These are phyloP conservation scores for Eragrostis nindensis DNA, from an alignment of 176 grass and related monocot genomes.

Conservation along the genomic window DNA sequence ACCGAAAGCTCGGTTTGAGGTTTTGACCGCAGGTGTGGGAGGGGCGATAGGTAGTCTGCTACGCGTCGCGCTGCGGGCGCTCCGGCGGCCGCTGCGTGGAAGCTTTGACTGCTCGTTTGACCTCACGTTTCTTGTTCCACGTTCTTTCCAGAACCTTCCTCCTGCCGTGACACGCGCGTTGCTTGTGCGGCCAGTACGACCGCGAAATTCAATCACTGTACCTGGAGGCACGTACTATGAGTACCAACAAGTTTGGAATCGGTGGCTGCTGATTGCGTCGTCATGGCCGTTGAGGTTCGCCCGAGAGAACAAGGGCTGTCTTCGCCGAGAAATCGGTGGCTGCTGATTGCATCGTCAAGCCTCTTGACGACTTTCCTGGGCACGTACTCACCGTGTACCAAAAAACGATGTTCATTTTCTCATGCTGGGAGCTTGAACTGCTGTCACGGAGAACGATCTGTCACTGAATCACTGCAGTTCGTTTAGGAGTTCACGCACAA, in stretches of 20 bases:
- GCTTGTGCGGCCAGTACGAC: background rate
- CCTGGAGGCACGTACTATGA: no score
- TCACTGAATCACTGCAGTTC: background rate
- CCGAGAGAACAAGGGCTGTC: no score
- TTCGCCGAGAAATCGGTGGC: no score
- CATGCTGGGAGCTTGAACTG: background rate
- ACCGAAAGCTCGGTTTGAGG: conserved; percentile 29
- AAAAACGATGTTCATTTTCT: no score
- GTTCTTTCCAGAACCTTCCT: conserved; percentile 25
- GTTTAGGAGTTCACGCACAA: conserved; percentile 22
- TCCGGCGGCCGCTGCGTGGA: conserved; percentile 45
- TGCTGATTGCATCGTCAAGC: no score
- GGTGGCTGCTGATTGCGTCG: no score
- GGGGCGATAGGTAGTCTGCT: no score
- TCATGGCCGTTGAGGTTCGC: no score
- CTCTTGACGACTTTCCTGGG: no score
- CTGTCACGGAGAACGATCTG: background rate
- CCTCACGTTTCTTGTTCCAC: background rate
- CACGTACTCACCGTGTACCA: no score
- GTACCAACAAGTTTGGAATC: no score
- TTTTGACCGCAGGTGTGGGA: conserved; percentile 29
- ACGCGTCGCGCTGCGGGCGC: conserved; percentile 32
- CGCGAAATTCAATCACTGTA: background rate
- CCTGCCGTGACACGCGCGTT: background rate
- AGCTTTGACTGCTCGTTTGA: conserved; percentile 9